Evolutionary conservation across 1,284 basidiomycete genomes (phyloP).

Genomic region (Blastosporella zonata): DNA sequence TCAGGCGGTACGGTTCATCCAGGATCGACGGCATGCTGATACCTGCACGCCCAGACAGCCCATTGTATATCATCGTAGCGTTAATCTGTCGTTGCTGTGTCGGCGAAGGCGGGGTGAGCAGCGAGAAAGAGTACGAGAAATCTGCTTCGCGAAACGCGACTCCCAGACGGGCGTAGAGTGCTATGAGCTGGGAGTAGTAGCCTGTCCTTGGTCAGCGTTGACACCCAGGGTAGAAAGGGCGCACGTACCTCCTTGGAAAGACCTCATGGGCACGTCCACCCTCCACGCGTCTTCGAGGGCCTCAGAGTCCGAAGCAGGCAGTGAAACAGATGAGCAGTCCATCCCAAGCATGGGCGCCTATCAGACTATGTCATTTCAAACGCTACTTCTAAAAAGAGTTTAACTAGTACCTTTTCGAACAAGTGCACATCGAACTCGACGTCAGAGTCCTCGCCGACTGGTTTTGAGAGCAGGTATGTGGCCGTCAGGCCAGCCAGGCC

Average conservation of each 20-base stretch:
- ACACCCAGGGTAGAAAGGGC: background rate
- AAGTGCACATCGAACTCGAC: constrained; percentile 64
- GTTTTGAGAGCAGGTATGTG: constrained; percentile 52
- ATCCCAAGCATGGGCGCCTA: constrained; percentile 52
- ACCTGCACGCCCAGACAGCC: constrained; percentile 53
- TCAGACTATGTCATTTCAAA: constrained; percentile 13
- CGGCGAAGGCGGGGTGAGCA: constrained; percentile 29
- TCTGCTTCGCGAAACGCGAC: constrained; percentile 49
- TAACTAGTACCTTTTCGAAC: constrained; percentile 64
- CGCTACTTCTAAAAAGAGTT: background rate
- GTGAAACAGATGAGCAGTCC: constrained; percentile 53
- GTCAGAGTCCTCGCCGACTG: constrained; percentile 24
- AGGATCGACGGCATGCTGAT: constrained; percentile 47
- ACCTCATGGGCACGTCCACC: constrained; percentile 77
- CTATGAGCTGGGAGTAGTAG: constrained; percentile 68
- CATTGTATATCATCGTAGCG: constrained; percentile 63
- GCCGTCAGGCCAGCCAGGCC: constrained; percentile 72
- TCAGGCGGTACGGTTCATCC: constrained; percentile 25
- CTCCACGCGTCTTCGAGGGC: constrained; percentile 31
- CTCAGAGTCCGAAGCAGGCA: constrained; percentile 26
- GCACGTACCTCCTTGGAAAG: constrained; percentile 67
- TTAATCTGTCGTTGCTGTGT: constrained; percentile 29
- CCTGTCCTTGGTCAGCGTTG: constrained; percentile 36
- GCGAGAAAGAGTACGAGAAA: constrained; percentile 72
- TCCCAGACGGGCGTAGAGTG: constrained; percentile 56